Percentiles rank a stretch among this genome's conserved stretches.
Evolutionary conservation across 2,329 filamentous ascomycete species (phyloP).

Genomic region (Xylariales sp.): DNA sequence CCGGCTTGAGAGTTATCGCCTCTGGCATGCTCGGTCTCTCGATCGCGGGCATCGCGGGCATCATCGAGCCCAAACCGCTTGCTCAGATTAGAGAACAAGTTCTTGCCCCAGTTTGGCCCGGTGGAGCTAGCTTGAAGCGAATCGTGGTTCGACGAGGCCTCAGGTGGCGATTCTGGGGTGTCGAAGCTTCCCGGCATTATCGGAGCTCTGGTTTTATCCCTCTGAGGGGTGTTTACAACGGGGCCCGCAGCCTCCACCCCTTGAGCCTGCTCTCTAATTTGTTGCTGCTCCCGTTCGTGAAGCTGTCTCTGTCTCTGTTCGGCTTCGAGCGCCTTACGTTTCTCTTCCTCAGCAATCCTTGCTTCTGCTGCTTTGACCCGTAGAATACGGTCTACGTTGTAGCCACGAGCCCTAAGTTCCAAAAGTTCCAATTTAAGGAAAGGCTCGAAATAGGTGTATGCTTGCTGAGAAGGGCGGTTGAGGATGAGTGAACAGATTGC

Average conservation of each 20-base stretch:
- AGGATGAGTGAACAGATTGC: constrained; percentile 79
- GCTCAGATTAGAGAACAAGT: constrained; percentile 64
- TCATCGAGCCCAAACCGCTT: constrained; percentile 65
- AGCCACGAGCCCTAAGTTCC: constrained; percentile 79
- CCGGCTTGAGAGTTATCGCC: constrained; percentile 29
- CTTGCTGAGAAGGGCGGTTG: constrained; percentile 78
- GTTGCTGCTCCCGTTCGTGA: too few relatives aligned
- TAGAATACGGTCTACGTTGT: constrained; percentile 94
- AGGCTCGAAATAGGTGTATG: constrained; percentile 85
- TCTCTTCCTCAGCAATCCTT: constrained; percentile 78
- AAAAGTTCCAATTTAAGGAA: constrained; percentile 82
- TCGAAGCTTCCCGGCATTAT: constrained; percentile 72
- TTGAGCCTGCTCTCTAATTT: constrained; percentile 53
- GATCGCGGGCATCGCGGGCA: constrained; percentile 34
- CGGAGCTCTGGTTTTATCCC: constrained; percentile 36
- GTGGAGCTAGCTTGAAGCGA: constrained; percentile 19
- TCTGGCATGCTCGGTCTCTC: constrained; percentile 40
- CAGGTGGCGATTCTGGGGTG: constrained; percentile 17
- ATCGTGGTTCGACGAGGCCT: constrained; percentile 9
- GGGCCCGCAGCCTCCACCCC: constrained; percentile 44
- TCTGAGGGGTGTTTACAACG: constrained; percentile 29
- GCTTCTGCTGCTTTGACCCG: constrained; percentile 84
- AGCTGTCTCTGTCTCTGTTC: too few relatives aligned
- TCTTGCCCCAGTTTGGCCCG: constrained; percentile 22
- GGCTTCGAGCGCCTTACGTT: constrained; percentile 67